These are phyloP conservation scores for Aphanomyces invadans DNA, from an alignment of 352 stramenopile genomes.

Conservation along the genomic window DNA sequence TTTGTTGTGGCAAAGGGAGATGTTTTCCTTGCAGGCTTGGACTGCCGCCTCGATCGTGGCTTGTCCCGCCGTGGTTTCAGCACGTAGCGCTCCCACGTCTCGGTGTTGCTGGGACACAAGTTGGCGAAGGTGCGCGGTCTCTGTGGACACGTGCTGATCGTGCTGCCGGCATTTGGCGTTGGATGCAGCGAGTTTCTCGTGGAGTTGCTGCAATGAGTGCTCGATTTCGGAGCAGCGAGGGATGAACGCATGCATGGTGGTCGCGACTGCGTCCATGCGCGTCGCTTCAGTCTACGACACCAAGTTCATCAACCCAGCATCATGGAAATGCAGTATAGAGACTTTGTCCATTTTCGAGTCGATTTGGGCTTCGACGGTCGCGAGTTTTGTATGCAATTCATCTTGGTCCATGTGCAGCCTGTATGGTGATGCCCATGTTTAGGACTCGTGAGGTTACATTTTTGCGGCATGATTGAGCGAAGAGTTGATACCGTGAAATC, in stretches of 20 bases:
- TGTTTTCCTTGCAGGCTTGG: neutral
- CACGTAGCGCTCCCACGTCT: neutral
- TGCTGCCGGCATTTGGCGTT: neutral
- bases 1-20: neutral
- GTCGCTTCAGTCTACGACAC: neutral
- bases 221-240: neutral
- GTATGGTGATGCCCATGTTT: no score
- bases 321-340: neutral
- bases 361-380: neutral
- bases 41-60: neutral
- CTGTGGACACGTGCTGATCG: neutral
- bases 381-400: conserved; percentile 2
- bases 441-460: no score
- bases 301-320: neutral
- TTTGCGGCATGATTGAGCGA: no score
- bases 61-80: neutral
- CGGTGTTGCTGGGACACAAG: neutral
- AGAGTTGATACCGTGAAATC: neutral
- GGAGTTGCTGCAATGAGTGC: neutral
- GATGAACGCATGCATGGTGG: neutral
- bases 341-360: conserved; percentile 6
- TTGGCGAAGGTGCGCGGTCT: neutral
- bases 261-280: neutral
- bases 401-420: conserved; percentile 9
- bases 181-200: neutral